Evolutionary conservation across 1,139 yeast species (phyloP), one percentile per base, ranked within the genome.

Genomic region (Zhuliangozyma blackwelliae): DNA sequence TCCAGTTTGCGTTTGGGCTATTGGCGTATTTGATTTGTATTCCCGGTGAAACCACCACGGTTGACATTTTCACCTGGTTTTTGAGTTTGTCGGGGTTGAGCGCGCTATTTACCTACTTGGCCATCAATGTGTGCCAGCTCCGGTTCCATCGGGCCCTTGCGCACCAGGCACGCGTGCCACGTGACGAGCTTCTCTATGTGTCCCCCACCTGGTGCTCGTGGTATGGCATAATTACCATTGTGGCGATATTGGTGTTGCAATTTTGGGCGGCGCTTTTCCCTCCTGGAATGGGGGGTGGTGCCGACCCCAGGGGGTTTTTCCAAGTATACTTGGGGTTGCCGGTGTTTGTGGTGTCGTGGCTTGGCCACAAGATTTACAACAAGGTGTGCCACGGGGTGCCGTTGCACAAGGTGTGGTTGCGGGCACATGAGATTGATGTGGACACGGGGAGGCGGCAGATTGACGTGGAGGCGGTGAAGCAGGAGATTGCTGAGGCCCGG

Each of bases 221-320:
- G 46, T 59, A 61, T 35, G 68, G 65, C 5, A 44, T 57, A 28
- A 47, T 63, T 22, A 43, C 57, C 10, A 44, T 61, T 28, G 36
- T 55, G 27, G 46, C 55, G n/a, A 45, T 57, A 20, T 50, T 65
- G 40, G 59, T 52, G 7, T 44, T 62, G 21, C 69, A 64, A 45
- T 65, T 65, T 47, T 65, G 69, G 69, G 64, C 66, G 8, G 67
- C 70, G 6, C 55, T 65, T 38, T 64, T 51, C 49, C 70, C 72
- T 7, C 57, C 62, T 10, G 65, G 63, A 5, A 43, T 43, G 26
- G 35, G 41, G 7, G 61, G 58, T 16, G 33, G 44, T 29, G 58
- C 61, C 6, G 59, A 60, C 39, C 61, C 57, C 10, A 45, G 41
- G 16, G 51, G 47, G 12, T 64, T 65, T 48, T 65, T 65, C 50